These are phyloP conservation scores for Arthrobotrys sphaeroides DNA, from an alignment of 2,329 filamentous ascomycete genomes.

Conservation along the genomic window DNA sequence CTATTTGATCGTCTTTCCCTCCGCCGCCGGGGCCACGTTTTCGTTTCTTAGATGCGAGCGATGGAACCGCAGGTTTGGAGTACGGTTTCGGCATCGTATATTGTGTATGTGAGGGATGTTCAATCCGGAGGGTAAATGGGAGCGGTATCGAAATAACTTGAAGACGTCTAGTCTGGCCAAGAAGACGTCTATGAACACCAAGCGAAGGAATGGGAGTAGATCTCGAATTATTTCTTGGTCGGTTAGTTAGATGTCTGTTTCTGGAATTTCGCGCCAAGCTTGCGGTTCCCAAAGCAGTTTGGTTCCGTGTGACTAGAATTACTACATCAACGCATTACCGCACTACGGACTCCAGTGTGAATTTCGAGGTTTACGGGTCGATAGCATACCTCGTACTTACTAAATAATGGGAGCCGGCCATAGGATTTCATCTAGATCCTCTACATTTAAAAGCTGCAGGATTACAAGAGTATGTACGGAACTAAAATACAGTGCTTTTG, in stretches of 20 bases:
- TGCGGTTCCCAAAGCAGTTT: not conserved
- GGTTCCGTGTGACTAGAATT: not conserved
- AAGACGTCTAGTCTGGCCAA: too few species aligned
- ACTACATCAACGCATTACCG: not conserved
- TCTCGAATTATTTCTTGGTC: conserved; percentile 8
- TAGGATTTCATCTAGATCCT: too few species aligned
- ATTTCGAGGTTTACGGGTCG: too few species aligned
- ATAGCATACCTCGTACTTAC: too few species aligned
- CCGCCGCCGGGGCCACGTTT: conserved; percentile 68
- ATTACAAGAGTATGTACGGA: too few species aligned
- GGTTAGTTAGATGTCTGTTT: conserved; percentile 2
- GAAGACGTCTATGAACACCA: too few species aligned
- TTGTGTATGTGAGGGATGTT: not conserved
- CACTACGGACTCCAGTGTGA: too few species aligned
- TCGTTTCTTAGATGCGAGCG: conserved; percentile 69
- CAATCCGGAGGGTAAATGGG: not conserved
- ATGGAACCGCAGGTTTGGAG: conserved; percentile 33
- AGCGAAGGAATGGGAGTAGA: too few species aligned
- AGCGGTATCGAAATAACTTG: too few species aligned
- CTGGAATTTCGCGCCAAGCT: not conserved
- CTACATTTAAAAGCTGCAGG: too few species aligned
- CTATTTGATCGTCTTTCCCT: conserved; percentile 64
- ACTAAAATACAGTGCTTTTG: too few species aligned
- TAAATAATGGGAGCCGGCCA: too few species aligned
- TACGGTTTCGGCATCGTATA: conserved; percentile 45